A percentile compares a stretch with the other conserved stretches of the same genome.
Conservation (phyloP, 2,329 filamentous ascomycete genomes). For the Xylariaceae sp. region DNA sequence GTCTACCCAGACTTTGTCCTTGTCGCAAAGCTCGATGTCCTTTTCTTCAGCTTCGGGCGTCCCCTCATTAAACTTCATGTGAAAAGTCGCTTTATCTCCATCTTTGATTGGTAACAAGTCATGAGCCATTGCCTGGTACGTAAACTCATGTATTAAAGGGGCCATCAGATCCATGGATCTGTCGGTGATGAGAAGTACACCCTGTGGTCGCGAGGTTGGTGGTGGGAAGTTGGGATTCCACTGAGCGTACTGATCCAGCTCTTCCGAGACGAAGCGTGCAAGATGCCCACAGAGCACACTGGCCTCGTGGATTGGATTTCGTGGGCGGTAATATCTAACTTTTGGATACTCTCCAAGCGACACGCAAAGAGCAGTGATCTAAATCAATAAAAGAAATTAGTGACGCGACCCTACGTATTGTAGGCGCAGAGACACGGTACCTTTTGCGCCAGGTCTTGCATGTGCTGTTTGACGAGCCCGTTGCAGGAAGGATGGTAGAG, state of each 20-base stretch:
- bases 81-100: conserved; percentile 82
- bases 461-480: conserved; percentile 74
- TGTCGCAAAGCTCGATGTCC: conserved; percentile 86
- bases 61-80: conserved; percentile 75
- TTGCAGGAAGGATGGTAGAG: conserved; percentile 92
- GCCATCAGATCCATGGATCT: conserved; percentile 89
- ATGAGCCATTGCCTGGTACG: conserved; percentile 97
- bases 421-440: conserved; percentile 41
- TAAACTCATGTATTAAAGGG: conserved; percentile 91
- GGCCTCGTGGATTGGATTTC: conserved; percentile 76
- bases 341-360: conserved; percentile 91
- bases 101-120: conserved; percentile 88
- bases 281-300: conserved; percentile 83
- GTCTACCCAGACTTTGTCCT: conserved; percentile 92
- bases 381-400: background rate
- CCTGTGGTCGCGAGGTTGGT: conserved; percentile 71
- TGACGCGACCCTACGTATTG: background rate
- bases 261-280: conserved; percentile 85
- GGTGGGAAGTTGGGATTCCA: conserved; percentile 84
- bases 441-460: conserved; percentile 85
- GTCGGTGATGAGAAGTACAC: conserved; percentile 82
- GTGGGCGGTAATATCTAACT: conserved; percentile 85
- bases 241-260: conserved; percentile 84
- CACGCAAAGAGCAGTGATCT: conserved; percentile 86
- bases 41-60: conserved; percentile 70